A percentile compares a stretch with the other conserved stretches of the same genome.
Conservation (phyloP, 108 stramenopile genomes). For the Asterionellopsis glacialis region DNA sequence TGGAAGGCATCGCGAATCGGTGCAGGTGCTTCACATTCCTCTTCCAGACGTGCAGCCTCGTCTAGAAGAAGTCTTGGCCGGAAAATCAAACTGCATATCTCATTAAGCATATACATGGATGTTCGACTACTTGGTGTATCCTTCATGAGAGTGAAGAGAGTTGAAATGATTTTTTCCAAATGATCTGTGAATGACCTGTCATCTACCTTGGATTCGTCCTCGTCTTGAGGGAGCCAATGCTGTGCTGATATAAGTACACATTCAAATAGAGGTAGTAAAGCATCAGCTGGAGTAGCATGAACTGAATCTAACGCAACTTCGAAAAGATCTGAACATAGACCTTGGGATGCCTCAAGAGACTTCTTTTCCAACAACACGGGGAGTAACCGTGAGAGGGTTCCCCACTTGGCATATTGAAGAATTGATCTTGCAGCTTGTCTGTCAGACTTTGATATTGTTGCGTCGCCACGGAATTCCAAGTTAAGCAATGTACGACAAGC, state of each 20-base stretch:
- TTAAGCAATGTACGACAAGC: slow-evolving; percentile 21
- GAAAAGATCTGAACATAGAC: slow-evolving; percentile 12
- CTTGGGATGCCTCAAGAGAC: slow-evolving; percentile 4
- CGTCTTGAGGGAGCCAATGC: slow-evolving; percentile 20
- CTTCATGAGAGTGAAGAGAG: slow-evolving; percentile 54
- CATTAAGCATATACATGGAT: slow-evolving; percentile 69
- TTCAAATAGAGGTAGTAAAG: slow-evolving; percentile 59
- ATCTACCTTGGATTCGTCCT: background rate
- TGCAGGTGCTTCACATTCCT: slow-evolving; percentile 15
- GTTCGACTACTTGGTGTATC: slow-evolving; percentile 26
- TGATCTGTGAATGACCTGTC: slow-evolving; percentile 12
- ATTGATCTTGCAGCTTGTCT: slow-evolving; percentile 54
- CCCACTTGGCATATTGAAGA: slow-evolving; percentile 65
- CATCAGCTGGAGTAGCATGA: slow-evolving; percentile 51
- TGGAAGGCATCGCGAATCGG: slow-evolving; percentile 68
- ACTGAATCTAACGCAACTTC: slow-evolving; percentile 38
- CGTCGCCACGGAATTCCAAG: background rate
- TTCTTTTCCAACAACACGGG: slow-evolving; percentile 1
- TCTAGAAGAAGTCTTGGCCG: slow-evolving; percentile 40
- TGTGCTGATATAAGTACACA: slow-evolving; percentile 24
- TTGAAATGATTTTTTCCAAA: slow-evolving; percentile 35
- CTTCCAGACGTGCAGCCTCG: slow-evolving; percentile 40
- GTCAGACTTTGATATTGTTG: slow-evolving; percentile 22
- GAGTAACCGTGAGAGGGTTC: slow-evolving; percentile 18
- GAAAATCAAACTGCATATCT: slow-evolving; percentile 64